These are phyloP conservation scores for Barbarea vulgaris DNA, from an alignment of 345 rosid genomes.

Conservation along the genomic window DNA sequence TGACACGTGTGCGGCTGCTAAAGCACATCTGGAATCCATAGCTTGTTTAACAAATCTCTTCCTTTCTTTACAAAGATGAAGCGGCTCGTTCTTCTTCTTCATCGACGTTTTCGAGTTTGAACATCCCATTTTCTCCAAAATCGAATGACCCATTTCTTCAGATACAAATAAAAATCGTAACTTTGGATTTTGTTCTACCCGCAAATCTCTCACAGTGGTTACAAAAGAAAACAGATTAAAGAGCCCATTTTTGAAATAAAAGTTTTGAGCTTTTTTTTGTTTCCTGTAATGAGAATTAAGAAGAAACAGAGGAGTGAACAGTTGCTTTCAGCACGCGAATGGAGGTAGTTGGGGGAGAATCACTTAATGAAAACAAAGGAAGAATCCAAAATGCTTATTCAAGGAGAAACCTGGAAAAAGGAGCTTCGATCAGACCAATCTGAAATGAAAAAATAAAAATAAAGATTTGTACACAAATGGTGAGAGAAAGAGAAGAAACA, in stretches of 20 bases:
- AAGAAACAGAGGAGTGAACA: slow-evolving; percentile 35
- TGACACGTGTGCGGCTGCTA: slow-evolving; percentile 93
- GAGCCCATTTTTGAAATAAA: neutral
- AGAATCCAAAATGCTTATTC: slow-evolving; percentile 36
- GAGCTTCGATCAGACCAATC: slow-evolving; percentile 33
- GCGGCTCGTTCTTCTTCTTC: slow-evolving; percentile 53
- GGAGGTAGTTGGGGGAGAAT: slow-evolving; percentile 33
- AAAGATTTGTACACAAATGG: neutral
- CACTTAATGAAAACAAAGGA: slow-evolving; percentile 3
- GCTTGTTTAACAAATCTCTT: slow-evolving; percentile 75
- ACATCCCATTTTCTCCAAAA: slow-evolving; percentile 63
- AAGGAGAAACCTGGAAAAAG: slow-evolving; percentile 37
- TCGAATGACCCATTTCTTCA: slow-evolving; percentile 32
- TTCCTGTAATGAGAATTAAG: slow-evolving; percentile 20
- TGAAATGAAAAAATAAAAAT: neutral
- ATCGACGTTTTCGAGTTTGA: slow-evolving; percentile 61
- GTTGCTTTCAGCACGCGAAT: slow-evolving; percentile 36
- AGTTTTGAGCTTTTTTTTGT: neutral
- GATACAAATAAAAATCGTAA: slow-evolving; percentile 16
- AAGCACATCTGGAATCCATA: slow-evolving; percentile 73
- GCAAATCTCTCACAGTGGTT: slow-evolving; percentile 33
- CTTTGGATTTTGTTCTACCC: slow-evolving; percentile 13
- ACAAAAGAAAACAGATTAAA: slow-evolving; percentile 10
- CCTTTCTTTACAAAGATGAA: slow-evolving; percentile 73
- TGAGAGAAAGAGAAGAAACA: slow-evolving; percentile 9